Base-by-base conservation (phyloP, 1,284 basidiomycete species). In the Filobasidium uniguttulatum region DNA sequence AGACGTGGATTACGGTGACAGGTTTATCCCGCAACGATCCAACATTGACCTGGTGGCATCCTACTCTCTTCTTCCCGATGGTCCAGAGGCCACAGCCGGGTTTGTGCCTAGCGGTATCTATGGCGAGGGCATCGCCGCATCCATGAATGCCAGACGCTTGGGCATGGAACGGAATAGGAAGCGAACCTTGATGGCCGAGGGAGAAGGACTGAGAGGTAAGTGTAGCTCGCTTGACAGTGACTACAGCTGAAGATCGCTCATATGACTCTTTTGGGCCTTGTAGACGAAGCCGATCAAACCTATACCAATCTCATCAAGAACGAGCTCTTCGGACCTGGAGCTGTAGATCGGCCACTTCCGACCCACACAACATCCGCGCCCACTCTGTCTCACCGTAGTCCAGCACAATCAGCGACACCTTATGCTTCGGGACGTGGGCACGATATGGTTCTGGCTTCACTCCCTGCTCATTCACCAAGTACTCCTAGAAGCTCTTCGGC, bases 11-110 rank as follows among this genome's bases (percentile, higher is more conserved):
- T 70, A 68, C 55, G 68, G 68, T 4, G 68, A 70, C 52, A 57
- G 68, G 20, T 77, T 75, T 60, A 76, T 77, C 44, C 75, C 75
- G 7, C 72, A 64, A 36, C 61, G 75, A 35, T 73, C 75, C 15
- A 46, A 52, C 25, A 57, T 66, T 8, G 74, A 76, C 52, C 56
- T 75, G 12, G 66, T 73, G 43, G 71, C 73, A 0, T 67, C 71
- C 1, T 76, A 71, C 55, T 69, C 72, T 48, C 63, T 77, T 17
- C 64, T 73, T 8, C 62, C 66, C 1, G 71, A 72, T 20, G 61
- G 59, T 22, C 61, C 60, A 40, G 48, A 55, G 19, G 44, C 52
- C 5, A 50, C 59, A 3, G 52, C 49, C 8, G 55, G 54, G 58
- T 64, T 37, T 37, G 48, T 53, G 4, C 41, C 31, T 10, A 46